Percentiles rank a stretch among this genome's conserved stretches.
Conservation (phyloP, 768 basidiomycete species). For the Hypsizygus marmoreus region DNA sequence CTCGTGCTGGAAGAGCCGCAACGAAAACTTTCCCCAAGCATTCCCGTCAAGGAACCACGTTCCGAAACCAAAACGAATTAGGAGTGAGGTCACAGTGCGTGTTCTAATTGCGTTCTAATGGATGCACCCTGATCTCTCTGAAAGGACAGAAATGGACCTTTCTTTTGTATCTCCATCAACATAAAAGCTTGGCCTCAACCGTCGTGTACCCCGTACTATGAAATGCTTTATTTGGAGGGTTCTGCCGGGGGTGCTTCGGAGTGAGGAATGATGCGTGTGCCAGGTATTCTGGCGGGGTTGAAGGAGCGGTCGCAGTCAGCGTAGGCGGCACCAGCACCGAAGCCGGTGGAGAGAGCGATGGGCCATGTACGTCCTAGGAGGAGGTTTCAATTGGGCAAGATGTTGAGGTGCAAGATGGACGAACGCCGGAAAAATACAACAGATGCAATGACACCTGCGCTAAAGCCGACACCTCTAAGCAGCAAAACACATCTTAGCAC, state of each 20-base stretch:
- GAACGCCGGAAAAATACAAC: slow-evolving; percentile 90
- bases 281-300: slow-evolving; percentile 87
- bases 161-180: no score
- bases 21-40: slow-evolving; percentile 31
- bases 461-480: slow-evolving; percentile 82
- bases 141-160: not conserved
- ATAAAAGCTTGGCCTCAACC: no score
- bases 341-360: slow-evolving; percentile 82
- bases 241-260: slow-evolving; percentile 21
- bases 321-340: slow-evolving; percentile 85
- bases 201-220: no score
- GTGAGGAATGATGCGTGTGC: slow-evolving; percentile 68
- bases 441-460: slow-evolving; percentile 84
- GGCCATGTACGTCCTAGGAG: slow-evolving; percentile 87
- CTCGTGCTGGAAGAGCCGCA: slow-evolving; percentile 47
- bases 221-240: not conserved
- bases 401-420: slow-evolving; percentile 33
- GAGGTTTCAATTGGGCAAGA: slow-evolving; percentile 5
- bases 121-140: not conserved
- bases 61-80: not conserved
- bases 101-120: not conserved
- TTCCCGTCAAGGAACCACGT: not conserved
- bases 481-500: slow-evolving; percentile 13
- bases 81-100: not conserved
- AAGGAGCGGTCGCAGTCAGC: slow-evolving; percentile 93